These are phyloP conservation scores for Penicillium sp. DNA, from an alignment of 2,329 filamentous ascomycete species.

Conservation along the genomic window DNA sequence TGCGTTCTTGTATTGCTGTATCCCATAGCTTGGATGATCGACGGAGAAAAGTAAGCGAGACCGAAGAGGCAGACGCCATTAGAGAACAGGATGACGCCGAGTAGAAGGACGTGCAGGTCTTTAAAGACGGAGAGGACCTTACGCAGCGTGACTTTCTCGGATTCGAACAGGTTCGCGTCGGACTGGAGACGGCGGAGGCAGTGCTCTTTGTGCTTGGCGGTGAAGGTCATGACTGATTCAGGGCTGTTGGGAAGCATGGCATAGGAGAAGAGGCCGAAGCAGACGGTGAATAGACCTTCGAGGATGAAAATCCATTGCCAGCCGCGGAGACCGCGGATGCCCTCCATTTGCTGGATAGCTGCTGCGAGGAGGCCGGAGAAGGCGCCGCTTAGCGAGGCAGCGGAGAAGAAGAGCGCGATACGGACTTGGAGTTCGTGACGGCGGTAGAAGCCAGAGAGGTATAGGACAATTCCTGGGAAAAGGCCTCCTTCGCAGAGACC, in stretches of 20 bases:
- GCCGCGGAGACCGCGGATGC: constrained; percentile 50
- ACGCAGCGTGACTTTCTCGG: constrained; percentile 30
- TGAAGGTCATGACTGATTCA: constrained; percentile 62
- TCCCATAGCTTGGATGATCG: constrained; percentile 48
- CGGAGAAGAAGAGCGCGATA: constrained; percentile 53
- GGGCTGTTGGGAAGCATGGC: constrained; percentile 58
- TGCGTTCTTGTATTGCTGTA: constrained; percentile 46
- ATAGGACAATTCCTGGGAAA: constrained; percentile 51
- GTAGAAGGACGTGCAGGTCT: constrained; percentile 21
- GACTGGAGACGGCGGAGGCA: constrained; percentile 43
- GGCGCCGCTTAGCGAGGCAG: constrained; percentile 55
- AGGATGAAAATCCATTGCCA: constrained; percentile 59
- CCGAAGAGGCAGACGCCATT: constrained; percentile 37
- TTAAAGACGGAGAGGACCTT: constrained; percentile 17
- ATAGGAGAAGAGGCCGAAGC: constrained; percentile 50
- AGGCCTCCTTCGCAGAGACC: constrained; percentile 66
- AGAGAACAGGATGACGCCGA: neutral
- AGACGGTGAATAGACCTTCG: constrained; percentile 53
- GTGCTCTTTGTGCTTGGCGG: constrained; percentile 48
- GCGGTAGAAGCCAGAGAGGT: constrained; percentile 54
- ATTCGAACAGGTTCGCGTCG: constrained; percentile 22
- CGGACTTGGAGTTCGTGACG: constrained; percentile 49
- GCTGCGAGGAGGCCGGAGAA: constrained; percentile 60
- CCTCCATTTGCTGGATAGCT: constrained; percentile 55
- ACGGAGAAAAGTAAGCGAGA: constrained; percentile 46